Evolutionary conservation across 2,329 filamentous ascomycete species (phyloP), one percentile per base, ranked within the genome.

Genomic region (Graphilbum sp.): DNA sequence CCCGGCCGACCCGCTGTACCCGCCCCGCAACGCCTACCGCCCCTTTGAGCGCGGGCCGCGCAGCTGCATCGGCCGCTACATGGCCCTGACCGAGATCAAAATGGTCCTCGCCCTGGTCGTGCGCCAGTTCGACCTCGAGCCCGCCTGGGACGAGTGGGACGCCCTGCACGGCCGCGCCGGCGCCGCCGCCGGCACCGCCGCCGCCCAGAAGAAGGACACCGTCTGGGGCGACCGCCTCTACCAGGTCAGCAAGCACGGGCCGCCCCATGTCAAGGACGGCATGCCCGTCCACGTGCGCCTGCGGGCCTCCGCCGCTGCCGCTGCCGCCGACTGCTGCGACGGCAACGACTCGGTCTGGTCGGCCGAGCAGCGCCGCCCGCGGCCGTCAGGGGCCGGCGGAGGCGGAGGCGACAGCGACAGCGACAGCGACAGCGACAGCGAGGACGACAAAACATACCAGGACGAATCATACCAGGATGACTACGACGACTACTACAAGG

Each of bases 1-100:
- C 10, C 51, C 51, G 0, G 54, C 47, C 15, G 47, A 61, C 45
- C 50, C 50, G 44, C 51, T 52, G 29, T 49, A 54, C 39, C 52
- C 53, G 25, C 43, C 50, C 34, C 60, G 63, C 36, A 60, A 62
- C 32, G 70, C 68, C 1, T 75, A 61, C 58, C 60, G 69, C 9
- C 58, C 66, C 0, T 76, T 76, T 49, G 66, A 68, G 45, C 57
- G 62, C 39, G 71, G 72, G 0, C 58, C 62, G 2, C 52, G 71
- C 12, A 66, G 64, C 37, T 77, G 71, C 46, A 63, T 73, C 10
- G 72, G 71, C 0, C 67, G 75, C 49, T 40, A 44, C 23, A 39
- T 47, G 19, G 45, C 41, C 17, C 32, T 43, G 35, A 40, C 36
- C 15, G 43, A 47, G 36, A 35, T 44, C 23, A 41, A 39, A 27